Evolutionary conservation across 2,329 filamentous ascomycete species (phyloP).

Genomic region (Chalaropsis thielavioides): DNA sequence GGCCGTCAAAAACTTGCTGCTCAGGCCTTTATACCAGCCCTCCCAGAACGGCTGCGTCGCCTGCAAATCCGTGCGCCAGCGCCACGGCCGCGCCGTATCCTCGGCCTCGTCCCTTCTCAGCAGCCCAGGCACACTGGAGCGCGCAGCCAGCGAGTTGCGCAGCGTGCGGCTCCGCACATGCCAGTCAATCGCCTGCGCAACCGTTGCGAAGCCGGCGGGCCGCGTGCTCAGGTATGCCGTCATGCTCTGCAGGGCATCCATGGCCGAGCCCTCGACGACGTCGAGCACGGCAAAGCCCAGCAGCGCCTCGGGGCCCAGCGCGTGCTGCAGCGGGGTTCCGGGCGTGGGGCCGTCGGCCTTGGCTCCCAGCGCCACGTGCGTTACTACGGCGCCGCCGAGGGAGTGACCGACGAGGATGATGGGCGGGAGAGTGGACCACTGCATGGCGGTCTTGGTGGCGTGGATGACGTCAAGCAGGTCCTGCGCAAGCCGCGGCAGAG

Average conservation of each 20-base stretch:
- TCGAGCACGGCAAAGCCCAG: conserved; percentile 84
- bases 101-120: conserved; percentile 36
- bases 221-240: conserved; percentile 75
- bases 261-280: conserved; percentile 88
- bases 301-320: conserved; percentile 47
- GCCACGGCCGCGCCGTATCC: conserved; percentile 40
- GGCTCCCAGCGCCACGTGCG: conserved; percentile 53
- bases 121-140: conserved; percentile 73
- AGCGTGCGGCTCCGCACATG: conserved; percentile 80
- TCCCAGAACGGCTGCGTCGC: conserved; percentile 87
- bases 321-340: not conserved
- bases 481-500: conserved; percentile 53
- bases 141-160: conserved; percentile 67
- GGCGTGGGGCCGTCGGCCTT: conserved; percentile 66
- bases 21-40: conserved; percentile 80
- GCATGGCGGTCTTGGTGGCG: conserved; percentile 51
- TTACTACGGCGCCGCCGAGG: conserved; percentile 81
- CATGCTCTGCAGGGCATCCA: conserved; percentile 92
- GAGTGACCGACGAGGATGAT: conserved; percentile 81
- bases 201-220: conserved; percentile 60
- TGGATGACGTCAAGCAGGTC: conserved; percentile 60
- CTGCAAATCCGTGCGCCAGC: conserved; percentile 73
- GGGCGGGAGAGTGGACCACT: conserved; percentile 59
- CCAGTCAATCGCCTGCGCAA: conserved; percentile 81
- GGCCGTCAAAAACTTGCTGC: conserved; percentile 70